These are phyloP conservation scores for Penicillium sclerotigenum DNA, from an alignment of 2,329 filamentous ascomycete species.

Conservation along the genomic window DNA sequence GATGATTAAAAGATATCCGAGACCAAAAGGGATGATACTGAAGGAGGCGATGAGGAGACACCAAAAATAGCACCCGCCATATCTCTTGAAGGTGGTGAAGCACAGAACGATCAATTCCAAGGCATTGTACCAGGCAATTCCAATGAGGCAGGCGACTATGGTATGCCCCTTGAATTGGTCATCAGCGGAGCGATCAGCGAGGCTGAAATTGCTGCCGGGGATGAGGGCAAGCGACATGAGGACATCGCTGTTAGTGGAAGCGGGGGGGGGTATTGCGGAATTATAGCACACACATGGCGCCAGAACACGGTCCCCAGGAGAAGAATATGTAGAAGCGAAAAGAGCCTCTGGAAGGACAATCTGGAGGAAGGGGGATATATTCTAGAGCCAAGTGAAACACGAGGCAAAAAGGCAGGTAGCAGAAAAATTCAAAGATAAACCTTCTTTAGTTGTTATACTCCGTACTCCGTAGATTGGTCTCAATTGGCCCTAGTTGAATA, in stretches of 20 bases:
- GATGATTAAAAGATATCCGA: conserved; percentile 49
- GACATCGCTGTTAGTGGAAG: conserved; percentile 11
- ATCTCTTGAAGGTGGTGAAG: conserved; percentile 47
- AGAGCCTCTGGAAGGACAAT: neutral
- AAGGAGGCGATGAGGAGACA: conserved; percentile 43
- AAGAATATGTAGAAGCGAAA: neutral
- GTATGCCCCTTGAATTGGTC: conserved; percentile 13
- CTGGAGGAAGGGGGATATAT: neutral
- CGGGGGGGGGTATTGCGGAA: neutral
- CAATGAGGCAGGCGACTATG: conserved; percentile 32
- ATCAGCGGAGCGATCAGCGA: conserved; percentile 10
- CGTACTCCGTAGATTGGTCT: too few species aligned
- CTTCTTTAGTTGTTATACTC: neutral
- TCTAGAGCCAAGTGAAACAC: neutral
- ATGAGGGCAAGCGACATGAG: conserved; percentile 19
- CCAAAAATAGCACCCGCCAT: conserved; percentile 50
- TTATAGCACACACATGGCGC: neutral
- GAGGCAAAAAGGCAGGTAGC: conserved; percentile 7
- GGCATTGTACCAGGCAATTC: conserved; percentile 49
- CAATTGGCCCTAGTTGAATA: conserved; percentile 1
- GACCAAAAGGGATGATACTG: conserved; percentile 44
- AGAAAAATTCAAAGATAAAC: conserved; percentile 10
- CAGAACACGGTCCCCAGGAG: neutral
- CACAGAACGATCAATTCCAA: conserved; percentile 48
- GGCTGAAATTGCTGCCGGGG: conserved; percentile 12